Base-by-base conservation (phyloP, 768 basidiomycete species). In the Lactifluus rugatus region DNA sequence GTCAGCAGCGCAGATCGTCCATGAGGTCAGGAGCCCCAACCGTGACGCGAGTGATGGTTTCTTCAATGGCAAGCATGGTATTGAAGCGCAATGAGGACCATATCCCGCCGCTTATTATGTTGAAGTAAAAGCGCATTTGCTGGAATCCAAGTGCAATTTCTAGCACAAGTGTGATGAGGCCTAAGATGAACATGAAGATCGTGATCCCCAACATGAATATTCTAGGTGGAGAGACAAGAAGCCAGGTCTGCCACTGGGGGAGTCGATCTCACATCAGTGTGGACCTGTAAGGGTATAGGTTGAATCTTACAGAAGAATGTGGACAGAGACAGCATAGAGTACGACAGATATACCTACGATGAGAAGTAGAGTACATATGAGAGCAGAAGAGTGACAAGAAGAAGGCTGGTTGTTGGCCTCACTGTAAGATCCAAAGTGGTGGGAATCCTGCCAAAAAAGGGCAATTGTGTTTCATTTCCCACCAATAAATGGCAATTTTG, bases 161-260 rank as follows among this genome's bases (percentile, higher is more conserved):
- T 6, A 54, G 32, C n/a, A 48, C 58, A 1, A 58, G 21, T 28
- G 47, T 47, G 23, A 59, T 49, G 32, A 59, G 19, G 14, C 52
- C 46, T n/a, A 59, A n/a, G 7, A 32, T 10, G 19, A 59, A 54
- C 58, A 59, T 59, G 9, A 59, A 54, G n/a, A 52, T 54, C 47
- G 58, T 54, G 17, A 59, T 25, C n/a, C 31, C 47, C 14, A 59
- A 49, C 58, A 59, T 59, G 25, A 48, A 54, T 13, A 59, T 16
- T 42, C 58, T 49, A 11, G 58, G 52, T 16, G 23, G 45, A 39
- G 58, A 59, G 58, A 59, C 9, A 36, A 36, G 25, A 59, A 49
- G 16, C 58, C 58, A 5, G 58, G 58, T 37, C 31, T 42, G 23
- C 39, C 26, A 11, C 58, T 59, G 36, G 32, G 21, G 17, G 17